Percentiles rank a stretch among this genome's conserved stretches.
These are phyloP conservation scores for Rhododendron ferrugineum DNA, from an alignment of 148 eudicot species.

Conservation along the genomic window DNA sequence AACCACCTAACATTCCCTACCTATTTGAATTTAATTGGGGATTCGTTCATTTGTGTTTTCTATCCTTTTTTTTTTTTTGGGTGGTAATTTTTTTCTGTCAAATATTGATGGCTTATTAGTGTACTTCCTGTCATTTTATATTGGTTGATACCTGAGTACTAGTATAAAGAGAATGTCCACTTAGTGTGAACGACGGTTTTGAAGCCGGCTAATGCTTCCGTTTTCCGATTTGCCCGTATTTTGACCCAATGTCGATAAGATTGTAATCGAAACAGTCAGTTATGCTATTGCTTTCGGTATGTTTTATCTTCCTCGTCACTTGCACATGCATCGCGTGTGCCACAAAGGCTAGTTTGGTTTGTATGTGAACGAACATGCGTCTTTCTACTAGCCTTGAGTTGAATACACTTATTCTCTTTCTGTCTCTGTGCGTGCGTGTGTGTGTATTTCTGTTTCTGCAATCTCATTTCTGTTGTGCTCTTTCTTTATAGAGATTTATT, in stretches of 20 bases:
- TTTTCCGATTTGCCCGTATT: background rate
- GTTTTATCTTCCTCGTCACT: background rate
- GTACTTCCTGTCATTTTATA: background rate
- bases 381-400: background rate
- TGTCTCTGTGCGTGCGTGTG: background rate
- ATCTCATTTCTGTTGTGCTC: conserved; percentile 9
- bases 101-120: background rate
- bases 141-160: background rate
- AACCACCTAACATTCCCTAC: background rate
- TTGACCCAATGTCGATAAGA: background rate
- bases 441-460: background rate
- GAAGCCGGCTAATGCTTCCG: background rate
- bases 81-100: background rate
- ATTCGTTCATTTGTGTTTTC: background rate
- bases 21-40: background rate
- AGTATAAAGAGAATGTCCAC: background rate
- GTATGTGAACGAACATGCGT: background rate
- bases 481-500: conserved; percentile 49
- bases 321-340: background rate
- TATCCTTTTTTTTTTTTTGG: background rate
- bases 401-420: background rate
- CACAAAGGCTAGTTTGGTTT: background rate
- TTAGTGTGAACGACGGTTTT: background rate
- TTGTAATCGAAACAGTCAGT: background rate
- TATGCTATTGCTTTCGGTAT: background rate